A percentile compares a stretch with the other conserved stretches of the same genome.
Evolutionary conservation across 2,329 filamentous ascomycete genomes (phyloP).

Genomic region (Aspergillus costaricaensis): DNA sequence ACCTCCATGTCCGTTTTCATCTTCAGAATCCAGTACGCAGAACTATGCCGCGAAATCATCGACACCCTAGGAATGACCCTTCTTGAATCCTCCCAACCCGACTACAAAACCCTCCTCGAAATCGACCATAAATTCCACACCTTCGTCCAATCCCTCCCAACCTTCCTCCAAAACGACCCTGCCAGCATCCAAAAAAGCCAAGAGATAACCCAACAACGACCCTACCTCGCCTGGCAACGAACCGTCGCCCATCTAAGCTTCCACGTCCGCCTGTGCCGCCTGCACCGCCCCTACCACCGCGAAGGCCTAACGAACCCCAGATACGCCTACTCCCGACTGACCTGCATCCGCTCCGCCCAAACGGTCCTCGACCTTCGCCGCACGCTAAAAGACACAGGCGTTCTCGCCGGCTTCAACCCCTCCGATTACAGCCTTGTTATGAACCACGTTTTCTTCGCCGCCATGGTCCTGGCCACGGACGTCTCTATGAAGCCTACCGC

Average conservation of each 20-base stretch:
- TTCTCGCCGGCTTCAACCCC: constrained; percentile 17
- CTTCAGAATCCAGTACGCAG: constrained; percentile 7
- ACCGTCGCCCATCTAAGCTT: constrained; percentile 23
- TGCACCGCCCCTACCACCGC: constrained; percentile 18
- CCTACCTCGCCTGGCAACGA: constrained; percentile 5
- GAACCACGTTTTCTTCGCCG: constrained; percentile 28
- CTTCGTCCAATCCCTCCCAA: not conserved
- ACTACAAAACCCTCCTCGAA: constrained; percentile 3
- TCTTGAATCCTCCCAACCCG: not conserved
- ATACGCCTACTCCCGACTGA: constrained; percentile 2
- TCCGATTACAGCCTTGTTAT: constrained; percentile 25
- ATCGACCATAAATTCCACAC: constrained; percentile 5
- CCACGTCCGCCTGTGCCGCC: constrained; percentile 17
- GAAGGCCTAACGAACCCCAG: constrained; percentile 20
- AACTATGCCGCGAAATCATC: constrained; percentile 7
- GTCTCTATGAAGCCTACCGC: constrained; percentile 26
- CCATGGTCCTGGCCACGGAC: constrained; percentile 26
- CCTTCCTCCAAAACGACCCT: constrained; percentile 2
- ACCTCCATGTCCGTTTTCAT: constrained; percentile 9
- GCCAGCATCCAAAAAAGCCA: not conserved
- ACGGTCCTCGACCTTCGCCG: constrained; percentile 1
- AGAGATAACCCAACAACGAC: not conserved
- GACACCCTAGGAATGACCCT: constrained; percentile 1
- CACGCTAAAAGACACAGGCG: not conserved
- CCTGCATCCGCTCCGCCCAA: constrained; percentile 8